Conservation (phyloP, 768 basidiomycete species). For the Sporobolomyces phaffii region DNA sequence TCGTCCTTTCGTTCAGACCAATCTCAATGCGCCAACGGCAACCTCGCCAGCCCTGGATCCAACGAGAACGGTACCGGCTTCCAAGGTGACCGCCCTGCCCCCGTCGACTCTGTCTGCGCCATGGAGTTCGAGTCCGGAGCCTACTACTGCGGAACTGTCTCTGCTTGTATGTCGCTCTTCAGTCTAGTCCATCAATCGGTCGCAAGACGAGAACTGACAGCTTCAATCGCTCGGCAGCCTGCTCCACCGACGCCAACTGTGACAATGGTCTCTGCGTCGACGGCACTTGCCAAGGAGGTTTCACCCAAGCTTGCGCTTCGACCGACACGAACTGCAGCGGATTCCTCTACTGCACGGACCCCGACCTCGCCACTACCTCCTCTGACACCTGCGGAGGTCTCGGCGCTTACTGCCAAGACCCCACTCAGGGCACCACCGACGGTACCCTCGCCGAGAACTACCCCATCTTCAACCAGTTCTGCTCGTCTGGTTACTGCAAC, state of each 20-base stretch:
- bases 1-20: neutral
- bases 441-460: constrained; percentile 3
- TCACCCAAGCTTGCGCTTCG: constrained; percentile 3
- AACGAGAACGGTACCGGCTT: neutral
- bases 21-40: neutral
- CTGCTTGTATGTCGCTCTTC: too few relatives aligned
- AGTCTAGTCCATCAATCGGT: neutral
- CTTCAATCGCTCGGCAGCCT: neutral
- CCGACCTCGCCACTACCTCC: neutral
- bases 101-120: neutral
- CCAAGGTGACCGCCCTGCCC: constrained; percentile 14
- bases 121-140: neutral
- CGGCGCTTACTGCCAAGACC: constrained; percentile 8
- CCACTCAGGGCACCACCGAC: neutral
- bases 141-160: constrained; percentile 30
- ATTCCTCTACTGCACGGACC: constrained; percentile 18
- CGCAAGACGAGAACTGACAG: neutral
- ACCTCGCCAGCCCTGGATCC: constrained; percentile 9
- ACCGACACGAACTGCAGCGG: constrained; percentile 21
- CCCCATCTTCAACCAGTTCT: constrained; percentile 7
- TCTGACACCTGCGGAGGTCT: constrained; percentile 15
- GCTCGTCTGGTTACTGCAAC: constrained; percentile 9
- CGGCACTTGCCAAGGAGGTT: constrained; percentile 5
- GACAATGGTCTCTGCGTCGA: constrained; percentile 15
- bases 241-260: constrained; percentile 10